Evolutionary conservation across 352 stramenopile species (phyloP), one percentile per base, ranked within the genome.

Genomic region (Globisporangium cederbergense): DNA sequence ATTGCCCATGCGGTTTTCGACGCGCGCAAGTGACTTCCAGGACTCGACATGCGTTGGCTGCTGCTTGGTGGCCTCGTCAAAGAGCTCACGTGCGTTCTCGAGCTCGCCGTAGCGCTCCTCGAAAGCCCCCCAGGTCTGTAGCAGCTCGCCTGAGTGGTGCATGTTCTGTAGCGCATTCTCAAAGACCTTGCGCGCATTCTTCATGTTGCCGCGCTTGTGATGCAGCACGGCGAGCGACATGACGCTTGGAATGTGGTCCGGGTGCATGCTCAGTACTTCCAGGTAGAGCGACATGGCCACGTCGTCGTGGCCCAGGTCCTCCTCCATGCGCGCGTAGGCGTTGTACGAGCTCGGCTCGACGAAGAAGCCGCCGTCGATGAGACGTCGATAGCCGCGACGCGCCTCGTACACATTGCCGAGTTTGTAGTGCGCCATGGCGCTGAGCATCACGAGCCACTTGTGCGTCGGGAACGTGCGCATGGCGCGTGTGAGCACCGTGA

Each of bases 281-380:
- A 73, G 53, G 60, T 94, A 96, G 32, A 96, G 68, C 4, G 69
- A 66, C 36, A 86, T 67, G 4, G 87, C 87, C 45, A 75, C 74
- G 46, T 91, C 83, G 13, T 85, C 72, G 63, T 91, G 87, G 38
- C 87, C 87, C 14, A 92, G 58, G 42, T 93, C 79, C 42, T 92
- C 74, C 65, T 96, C 87, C 81, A 96, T 92, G 65, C 81, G 86
- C 14, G 83, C 87, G 64, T 91, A 96, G 18, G 87, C 86, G 61
- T 96, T 93, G 68, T 85, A 96, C 10, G 78, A 78, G 16, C 83
- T 82, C 34, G 85, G 72, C 51, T 96, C 83, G 43, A 91, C 71
- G 60, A 78, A 91, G 25, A 91, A 62, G 20, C 81, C 86, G 28
- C 81, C 83, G 57, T 89, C 85, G 52, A 91, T 88, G 9, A 93